These are phyloP conservation scores for Luvunga scandens DNA, from an alignment of 345 rosid species.

Conservation along the genomic window DNA sequence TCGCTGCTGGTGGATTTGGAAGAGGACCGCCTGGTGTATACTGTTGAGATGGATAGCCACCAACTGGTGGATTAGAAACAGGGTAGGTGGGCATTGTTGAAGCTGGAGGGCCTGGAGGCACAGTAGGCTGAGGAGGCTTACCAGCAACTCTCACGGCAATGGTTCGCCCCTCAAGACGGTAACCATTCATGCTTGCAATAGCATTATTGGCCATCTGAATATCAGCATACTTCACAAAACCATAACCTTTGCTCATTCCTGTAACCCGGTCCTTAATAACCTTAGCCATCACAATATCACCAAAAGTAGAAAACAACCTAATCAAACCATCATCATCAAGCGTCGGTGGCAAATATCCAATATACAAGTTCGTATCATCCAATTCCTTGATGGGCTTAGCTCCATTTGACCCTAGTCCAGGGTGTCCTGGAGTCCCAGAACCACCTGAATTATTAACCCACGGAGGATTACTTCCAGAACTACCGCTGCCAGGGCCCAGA, in stretches of 20 bases:
- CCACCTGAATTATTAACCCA: constrained; percentile 62
- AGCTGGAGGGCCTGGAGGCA: constrained; percentile 76
- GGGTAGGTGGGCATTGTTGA: constrained; percentile 61
- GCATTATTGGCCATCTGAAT: constrained; percentile 89
- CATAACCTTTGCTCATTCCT: constrained; percentile 88
- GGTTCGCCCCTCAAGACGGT: constrained; percentile 76
- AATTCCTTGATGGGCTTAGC: constrained; percentile 67
- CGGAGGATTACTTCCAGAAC: constrained; percentile 79
- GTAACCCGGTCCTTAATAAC: constrained; percentile 84
- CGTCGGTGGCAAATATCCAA: constrained; percentile 88
- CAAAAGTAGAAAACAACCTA: constrained; percentile 74
- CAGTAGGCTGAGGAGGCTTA: constrained; percentile 80
- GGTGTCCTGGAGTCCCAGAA: constrained; percentile 48
- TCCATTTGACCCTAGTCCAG: constrained; percentile 76
- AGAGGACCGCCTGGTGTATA: constrained; percentile 71
- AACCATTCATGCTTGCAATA: constrained; percentile 80
- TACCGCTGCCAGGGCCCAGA: constrained; percentile 60
- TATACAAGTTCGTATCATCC: constrained; percentile 89
- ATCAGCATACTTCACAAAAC: constrained; percentile 87
- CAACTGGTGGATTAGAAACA: constrained; percentile 55
- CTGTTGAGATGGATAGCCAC: constrained; percentile 80
- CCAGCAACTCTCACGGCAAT: constrained; percentile 98
- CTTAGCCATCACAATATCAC: constrained; percentile 96
- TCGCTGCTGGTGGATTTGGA: constrained; percentile 48
- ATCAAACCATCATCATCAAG: constrained; percentile 92